Evolutionary conservation across 768 basidiomycete species (phyloP), one percentile per base, ranked within the genome.

Genomic region (Kwoniella newhampshirensis): DNA sequence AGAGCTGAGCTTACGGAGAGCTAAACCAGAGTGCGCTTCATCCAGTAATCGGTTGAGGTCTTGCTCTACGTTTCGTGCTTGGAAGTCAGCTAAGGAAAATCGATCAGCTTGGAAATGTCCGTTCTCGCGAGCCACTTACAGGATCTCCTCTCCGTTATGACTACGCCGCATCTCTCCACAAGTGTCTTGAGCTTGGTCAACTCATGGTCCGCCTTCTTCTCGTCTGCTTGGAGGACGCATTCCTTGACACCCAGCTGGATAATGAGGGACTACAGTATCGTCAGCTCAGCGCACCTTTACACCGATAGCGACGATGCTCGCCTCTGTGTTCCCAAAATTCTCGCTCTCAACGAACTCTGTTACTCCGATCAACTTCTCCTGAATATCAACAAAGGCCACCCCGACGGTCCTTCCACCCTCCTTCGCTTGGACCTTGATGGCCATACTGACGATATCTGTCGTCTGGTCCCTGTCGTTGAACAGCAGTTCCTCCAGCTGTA

Each of bases 171-270:
- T 13, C 94, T 81, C 55, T 97, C 94, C 40, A 98, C 77, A 9
- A 98, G 84, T 4, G 86, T 85, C 65, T 85, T 85, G 36, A 97
- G 80, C 75, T 94, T 96, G 63, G 86, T 85, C 32, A 96, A 78
- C 63, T 98, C 94, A 52, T 92, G 80, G 68, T 97, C 91, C 0
- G 63, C 62, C 47, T 55, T 41, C 41, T 70, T 75, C 25, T 72
- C 70, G 42, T 75, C 74, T 2, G 62, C 55, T 25, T 68, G 87
- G 81, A 98, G 80, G 51, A 98, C 82, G 2, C 91, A 91, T 76
- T 99, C 96, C 74, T 98, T 98, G n/a, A 91, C 89, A 0, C 91
- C 92, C 1, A 98, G 83, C 74, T 99, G 96, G 57, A 98, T 98
- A 32, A 97, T 79, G 30, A 98, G 82, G 1, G 91, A 91, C 94